These are phyloP conservation scores for Hypericum androsaemum DNA, from an alignment of 345 rosid species.

Conservation along the genomic window DNA sequence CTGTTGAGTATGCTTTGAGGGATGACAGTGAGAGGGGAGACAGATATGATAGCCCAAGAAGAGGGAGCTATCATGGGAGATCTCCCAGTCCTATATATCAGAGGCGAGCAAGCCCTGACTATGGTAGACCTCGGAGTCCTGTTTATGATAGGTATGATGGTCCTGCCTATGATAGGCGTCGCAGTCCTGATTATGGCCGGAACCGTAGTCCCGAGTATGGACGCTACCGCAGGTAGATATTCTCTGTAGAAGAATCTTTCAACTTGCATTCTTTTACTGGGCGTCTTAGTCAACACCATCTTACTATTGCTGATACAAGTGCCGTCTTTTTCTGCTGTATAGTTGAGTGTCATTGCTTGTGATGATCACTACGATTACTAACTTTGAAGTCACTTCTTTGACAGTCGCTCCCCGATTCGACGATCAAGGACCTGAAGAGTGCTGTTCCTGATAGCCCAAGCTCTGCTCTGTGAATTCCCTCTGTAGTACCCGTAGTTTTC, in stretches of 20 bases:
- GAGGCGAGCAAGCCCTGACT: constrained; percentile 70
- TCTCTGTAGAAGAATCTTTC: background rate
- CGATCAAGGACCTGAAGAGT: constrained; percentile 41
- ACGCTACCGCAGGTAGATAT: constrained; percentile 55
- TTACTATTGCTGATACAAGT: background rate
- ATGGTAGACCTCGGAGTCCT: constrained; percentile 65
- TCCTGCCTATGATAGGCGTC: constrained; percentile 39
- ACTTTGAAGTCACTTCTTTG: background rate
- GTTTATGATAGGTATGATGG: constrained; percentile 59
- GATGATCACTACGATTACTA: too few relatives aligned
- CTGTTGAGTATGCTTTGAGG: constrained; percentile 80
- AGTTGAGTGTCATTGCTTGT: too few relatives aligned
- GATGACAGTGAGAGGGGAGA: constrained; percentile 70
- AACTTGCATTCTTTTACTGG: background rate
- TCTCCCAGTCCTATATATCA: constrained; percentile 63
- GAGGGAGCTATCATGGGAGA: constrained; percentile 43
- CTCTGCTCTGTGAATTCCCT: too few relatives aligned
- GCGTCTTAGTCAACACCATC: background rate
- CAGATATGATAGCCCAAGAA: constrained; percentile 52
- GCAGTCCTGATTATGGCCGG: constrained; percentile 11
- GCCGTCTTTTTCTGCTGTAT: too few relatives aligned
- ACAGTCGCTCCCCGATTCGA: constrained; percentile 60
- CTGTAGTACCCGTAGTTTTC: too few relatives aligned
- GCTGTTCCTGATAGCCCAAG: too few relatives aligned
- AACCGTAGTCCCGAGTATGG: constrained; percentile 39